A percentile compares a stretch with the other conserved stretches of the same genome.
Conservation (phyloP, 305 asterid species). For the Salvia sclarea region DNA sequence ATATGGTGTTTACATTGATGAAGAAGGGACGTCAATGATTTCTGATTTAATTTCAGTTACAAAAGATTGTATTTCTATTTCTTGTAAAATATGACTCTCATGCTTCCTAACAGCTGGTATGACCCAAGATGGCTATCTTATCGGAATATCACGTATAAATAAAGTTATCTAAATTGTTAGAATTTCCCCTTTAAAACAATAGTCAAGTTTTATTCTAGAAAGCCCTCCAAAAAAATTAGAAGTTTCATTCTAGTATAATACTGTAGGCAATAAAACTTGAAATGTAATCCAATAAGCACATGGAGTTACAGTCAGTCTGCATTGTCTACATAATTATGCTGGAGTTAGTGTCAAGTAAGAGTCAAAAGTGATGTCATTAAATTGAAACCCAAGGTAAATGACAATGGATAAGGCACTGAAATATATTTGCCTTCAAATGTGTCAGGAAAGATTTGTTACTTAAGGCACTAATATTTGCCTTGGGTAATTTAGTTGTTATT, state of each 20-base stretch:
- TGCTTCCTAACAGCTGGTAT: slow-evolving; percentile 2
- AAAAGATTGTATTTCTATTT: slow-evolving; percentile 11
- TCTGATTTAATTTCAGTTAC: slow-evolving; percentile 25
- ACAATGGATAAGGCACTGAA: not conserved
- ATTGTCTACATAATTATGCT: not conserved
- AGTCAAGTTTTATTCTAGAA: not conserved
- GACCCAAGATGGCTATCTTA: not conserved
- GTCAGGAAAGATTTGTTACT: not conserved
- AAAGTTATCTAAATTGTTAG: not conserved
- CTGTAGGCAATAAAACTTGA: not conserved
- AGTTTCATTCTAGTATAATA: not conserved
- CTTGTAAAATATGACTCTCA: not conserved
- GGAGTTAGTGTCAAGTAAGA: not conserved
- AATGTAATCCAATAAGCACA: slow-evolving; percentile 1
- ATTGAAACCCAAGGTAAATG: not conserved
- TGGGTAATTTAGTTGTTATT: not conserved
- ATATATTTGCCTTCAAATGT: not conserved
- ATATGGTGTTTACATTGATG: slow-evolving; percentile 19
- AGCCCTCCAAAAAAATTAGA: no score
- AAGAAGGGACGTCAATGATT: slow-evolving; percentile 8
- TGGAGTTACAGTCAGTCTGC: not conserved
- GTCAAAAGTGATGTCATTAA: not conserved
- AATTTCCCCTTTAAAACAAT: not conserved
- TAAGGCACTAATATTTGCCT: not conserved
- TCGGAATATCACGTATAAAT: not conserved